Base-by-base conservation (phyloP, 139 green algal genomes). In the Medakamo hakoo region DNA sequence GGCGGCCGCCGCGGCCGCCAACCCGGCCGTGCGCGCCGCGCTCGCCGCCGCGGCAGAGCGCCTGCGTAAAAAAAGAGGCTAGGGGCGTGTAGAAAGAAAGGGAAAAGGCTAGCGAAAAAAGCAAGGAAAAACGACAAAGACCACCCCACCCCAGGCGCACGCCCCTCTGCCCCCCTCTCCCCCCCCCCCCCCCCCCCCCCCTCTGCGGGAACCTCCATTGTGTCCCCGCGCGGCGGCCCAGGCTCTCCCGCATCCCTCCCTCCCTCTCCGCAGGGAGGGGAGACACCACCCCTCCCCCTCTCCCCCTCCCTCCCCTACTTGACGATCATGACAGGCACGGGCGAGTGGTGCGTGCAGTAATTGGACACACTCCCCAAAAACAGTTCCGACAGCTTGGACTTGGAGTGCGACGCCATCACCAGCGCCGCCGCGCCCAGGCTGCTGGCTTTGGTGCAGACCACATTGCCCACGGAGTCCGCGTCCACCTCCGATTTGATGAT, bases 401-500 rank as follows among this genome's bases (percentile, higher is more conserved):
- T 76, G 55, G 63, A 71, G 40, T 84, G 77, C 30, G 60, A 70
- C 24, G 76, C 77, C 74, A 90, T 78, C 1, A 87, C 69, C 0
- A 86, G 52, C 19, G 70, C 62, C 2, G 63, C 63, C 19, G 73
- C 81, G 14, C 73, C 63, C 49, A 90, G 63, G 58, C 85, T 78
- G n/a, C 80, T 69, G 2, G 77, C 78, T 28, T 85, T 85, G 25
- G 71, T 63, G 64, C 77, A 86, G 29, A 90, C 63, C 20, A 86
- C 73, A 58, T 80, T 80, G 4, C 83, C 83, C 21, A 89, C 76
- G 55, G 29, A 73, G 58, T 82, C 76, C 0, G 70, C 78, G 74
- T 86, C 79, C 1, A 76, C 71, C 22, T 83, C 78, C 66, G 70
- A 72, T 76, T 82, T 86, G 56, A 87, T 69, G 30, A 87, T 70